These are phyloP conservation scores for Microbotryum scabiosae DNA, from an alignment of 1,284 basidiomycete genomes.

Conservation along the genomic window DNA sequence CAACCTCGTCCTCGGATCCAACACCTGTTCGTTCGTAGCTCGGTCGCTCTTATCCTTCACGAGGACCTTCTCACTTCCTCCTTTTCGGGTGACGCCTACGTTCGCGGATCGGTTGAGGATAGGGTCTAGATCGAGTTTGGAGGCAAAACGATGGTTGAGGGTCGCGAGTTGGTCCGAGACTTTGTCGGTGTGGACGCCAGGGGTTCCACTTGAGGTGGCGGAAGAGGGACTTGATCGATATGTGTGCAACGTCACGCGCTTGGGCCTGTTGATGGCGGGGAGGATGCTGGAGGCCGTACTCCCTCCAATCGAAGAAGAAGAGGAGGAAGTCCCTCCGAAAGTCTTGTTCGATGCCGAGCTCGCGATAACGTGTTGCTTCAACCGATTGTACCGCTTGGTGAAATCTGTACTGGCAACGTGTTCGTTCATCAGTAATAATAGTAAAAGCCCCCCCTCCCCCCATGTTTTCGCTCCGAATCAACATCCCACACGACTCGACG, in stretches of 20 bases:
- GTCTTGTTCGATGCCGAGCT: slow-evolving; percentile 29
- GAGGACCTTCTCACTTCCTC: slow-evolving; percentile 72
- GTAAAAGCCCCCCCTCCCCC: too few species aligned
- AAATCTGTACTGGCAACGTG: slow-evolving; percentile 57
- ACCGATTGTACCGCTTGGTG: slow-evolving; percentile 90
- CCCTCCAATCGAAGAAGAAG: background rate
- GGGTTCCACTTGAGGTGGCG: background rate
- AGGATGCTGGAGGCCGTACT: slow-evolving; percentile 38
- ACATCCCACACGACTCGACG: too few species aligned
- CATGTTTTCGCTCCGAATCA: too few species aligned
- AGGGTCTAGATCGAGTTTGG: slow-evolving; percentile 62
- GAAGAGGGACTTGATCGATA: slow-evolving; percentile 19
- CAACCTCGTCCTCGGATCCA: slow-evolving; percentile 80
- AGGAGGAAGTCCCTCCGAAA: background rate
- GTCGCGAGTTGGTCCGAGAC: slow-evolving; percentile 56
- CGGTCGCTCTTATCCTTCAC: slow-evolving; percentile 83
- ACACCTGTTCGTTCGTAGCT: slow-evolving; percentile 87
- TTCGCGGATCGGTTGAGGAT: slow-evolving; percentile 47
- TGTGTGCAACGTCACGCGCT: slow-evolving; percentile 28
- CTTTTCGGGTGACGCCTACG: slow-evolving; percentile 66
- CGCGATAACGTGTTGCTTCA: slow-evolving; percentile 58
- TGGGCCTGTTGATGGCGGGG: slow-evolving; percentile 64
- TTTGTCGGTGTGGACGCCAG: slow-evolving; percentile 17
- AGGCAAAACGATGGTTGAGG: slow-evolving; percentile 46
- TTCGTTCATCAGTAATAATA: background rate